These are phyloP conservation scores for Ceriops zippeliana DNA, from an alignment of 345 rosid species.

Conservation along the genomic window DNA sequence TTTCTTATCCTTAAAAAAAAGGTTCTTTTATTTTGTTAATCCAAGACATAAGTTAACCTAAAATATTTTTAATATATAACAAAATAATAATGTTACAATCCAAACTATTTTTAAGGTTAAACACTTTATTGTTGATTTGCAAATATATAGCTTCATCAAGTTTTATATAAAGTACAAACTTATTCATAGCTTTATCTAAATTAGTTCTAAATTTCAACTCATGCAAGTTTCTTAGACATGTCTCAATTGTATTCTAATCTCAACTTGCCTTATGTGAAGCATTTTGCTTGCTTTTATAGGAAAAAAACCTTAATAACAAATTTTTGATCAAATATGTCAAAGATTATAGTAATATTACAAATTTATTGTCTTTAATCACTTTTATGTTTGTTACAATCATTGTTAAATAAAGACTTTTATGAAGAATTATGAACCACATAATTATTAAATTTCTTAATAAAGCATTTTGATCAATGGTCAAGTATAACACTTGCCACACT, in stretches of 20 bases:
- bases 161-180: constrained; percentile 79
- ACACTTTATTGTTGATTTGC: constrained; percentile 89
- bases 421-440: too few relatives aligned
- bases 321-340: too few relatives aligned
- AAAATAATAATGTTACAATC: constrained; percentile 78
- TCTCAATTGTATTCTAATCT: constrained; percentile 84
- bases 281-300: constrained; percentile 31
- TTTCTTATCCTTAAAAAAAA: constrained; percentile 59
- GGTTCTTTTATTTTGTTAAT: constrained; percentile 64
- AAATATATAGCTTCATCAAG: constrained; percentile 92
- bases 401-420: too few relatives aligned
- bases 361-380: too few relatives aligned
- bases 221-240: constrained; percentile 81
- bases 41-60: constrained; percentile 64
- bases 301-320: background rate
- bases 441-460: too few relatives aligned
- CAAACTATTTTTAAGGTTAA: constrained; percentile 84
- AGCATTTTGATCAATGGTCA: too few relatives aligned
- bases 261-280: constrained; percentile 1
- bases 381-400: too few relatives aligned
- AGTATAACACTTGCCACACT: too few relatives aligned
- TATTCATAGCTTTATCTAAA: constrained; percentile 71
- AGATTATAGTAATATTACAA: too few relatives aligned
- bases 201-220: constrained; percentile 63
- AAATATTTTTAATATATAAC: constrained; percentile 47